These are phyloP conservation scores for Alternaria solani DNA, from an alignment of 2,329 filamentous ascomycete species.

Conservation along the genomic window DNA sequence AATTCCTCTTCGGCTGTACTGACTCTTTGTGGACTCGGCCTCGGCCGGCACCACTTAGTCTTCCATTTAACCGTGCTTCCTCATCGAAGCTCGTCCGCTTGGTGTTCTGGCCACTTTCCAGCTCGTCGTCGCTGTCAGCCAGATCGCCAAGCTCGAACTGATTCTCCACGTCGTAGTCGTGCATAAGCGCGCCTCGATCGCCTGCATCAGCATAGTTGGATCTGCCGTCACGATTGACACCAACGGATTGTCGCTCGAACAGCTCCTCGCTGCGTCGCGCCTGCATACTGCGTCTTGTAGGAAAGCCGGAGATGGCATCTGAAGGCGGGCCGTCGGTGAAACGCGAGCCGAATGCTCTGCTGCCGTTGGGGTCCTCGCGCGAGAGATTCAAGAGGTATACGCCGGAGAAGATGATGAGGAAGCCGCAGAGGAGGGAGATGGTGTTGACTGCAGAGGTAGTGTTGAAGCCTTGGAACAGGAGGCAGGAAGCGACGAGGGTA, in stretches of 20 bases:
- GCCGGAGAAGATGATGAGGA: slow-evolving; percentile 92
- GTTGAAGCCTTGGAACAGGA: slow-evolving; percentile 95
- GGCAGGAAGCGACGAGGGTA: slow-evolving; percentile 92
- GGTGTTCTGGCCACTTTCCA: slow-evolving; percentile 35
- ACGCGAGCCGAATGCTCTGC: slow-evolving; percentile 62
- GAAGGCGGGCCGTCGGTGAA: slow-evolving; percentile 83
- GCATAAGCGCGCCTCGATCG: slow-evolving; percentile 84
- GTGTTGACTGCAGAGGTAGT: slow-evolving; percentile 92
- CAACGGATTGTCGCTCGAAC: slow-evolving; percentile 58
- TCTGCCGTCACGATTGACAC: slow-evolving; percentile 18
- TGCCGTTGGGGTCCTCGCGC: slow-evolving; percentile 85
- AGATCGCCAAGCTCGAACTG: slow-evolving; percentile 80
- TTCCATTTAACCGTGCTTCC: slow-evolving; percentile 22
- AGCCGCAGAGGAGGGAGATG: slow-evolving; percentile 88
- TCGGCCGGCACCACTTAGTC: slow-evolving; percentile 39
- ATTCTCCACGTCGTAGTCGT: slow-evolving; percentile 83
- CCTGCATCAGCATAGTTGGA: slow-evolving; percentile 44
- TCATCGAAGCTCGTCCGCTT: slow-evolving; percentile 25
- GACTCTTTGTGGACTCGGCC: slow-evolving; percentile 41
- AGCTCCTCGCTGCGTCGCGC: slow-evolving; percentile 68
- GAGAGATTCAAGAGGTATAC: slow-evolving; percentile 98
- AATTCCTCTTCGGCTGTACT: slow-evolving; percentile 35
- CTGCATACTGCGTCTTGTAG: slow-evolving; percentile 94
- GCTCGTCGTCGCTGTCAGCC: slow-evolving; percentile 63
- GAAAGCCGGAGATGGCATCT: slow-evolving; percentile 86